Percentiles rank a stretch among this genome's conserved stretches.
phyloP scores from a whole-genome alignment of 2,329 filamentous ascomycete species.

The Zymoseptoria passerinii region DNA sequence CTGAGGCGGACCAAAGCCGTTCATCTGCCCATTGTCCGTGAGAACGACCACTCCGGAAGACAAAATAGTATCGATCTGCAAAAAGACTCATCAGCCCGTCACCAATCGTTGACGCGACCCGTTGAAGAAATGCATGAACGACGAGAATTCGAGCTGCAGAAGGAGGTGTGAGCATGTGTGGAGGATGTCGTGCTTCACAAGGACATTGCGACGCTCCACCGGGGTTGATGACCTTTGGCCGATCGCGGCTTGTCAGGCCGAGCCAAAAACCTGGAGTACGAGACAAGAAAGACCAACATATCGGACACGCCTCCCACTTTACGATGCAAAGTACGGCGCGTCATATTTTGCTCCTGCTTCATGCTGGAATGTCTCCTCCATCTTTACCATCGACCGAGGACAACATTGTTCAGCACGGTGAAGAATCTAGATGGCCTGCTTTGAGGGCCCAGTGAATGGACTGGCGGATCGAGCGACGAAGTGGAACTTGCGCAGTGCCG shows the following conservation, averaged over 20 bases:
- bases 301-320: background rate
- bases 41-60: background rate
- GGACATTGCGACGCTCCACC: background rate
- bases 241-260: background rate
- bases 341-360: background rate
- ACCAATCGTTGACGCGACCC: too few relatives aligned
- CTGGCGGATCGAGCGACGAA: background rate
- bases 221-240: background rate
- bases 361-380: background rate
- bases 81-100: background rate
- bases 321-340: background rate
- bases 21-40: background rate
- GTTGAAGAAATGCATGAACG: background rate
- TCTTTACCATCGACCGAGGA: background rate
- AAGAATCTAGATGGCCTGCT: background rate
- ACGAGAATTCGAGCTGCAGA: background rate
- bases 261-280: background rate
- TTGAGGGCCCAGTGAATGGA: background rate
- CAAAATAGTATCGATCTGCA: background rate
- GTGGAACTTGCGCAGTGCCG: background rate
- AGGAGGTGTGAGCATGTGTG: background rate
- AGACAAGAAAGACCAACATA: background rate
- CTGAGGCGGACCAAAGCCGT: background rate
- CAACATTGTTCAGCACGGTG: background rate
- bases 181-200: background rate